These are phyloP conservation scores for Actinidia chinensis DNA, from an alignment of 179 eudicot genomes.

Conservation along the genomic window DNA sequence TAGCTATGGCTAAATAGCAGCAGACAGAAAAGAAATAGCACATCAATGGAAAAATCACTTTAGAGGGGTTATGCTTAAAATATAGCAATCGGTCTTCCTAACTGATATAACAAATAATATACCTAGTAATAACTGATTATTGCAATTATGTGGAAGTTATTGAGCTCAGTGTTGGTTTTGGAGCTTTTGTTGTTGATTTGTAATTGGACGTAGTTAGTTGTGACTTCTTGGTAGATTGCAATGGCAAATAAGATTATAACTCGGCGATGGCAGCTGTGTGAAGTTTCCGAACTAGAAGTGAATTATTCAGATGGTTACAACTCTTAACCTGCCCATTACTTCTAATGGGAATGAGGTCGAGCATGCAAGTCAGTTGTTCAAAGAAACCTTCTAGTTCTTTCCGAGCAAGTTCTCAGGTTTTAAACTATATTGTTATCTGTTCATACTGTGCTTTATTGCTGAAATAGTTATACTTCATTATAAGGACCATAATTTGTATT, in stretches of 20 bases:
- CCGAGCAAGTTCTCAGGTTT: slow-evolving; percentile 88
- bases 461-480: background rate
- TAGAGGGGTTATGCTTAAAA: no score
- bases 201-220: slow-evolving; percentile 13
- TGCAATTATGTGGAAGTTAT: no score
- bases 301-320: slow-evolving; percentile 58
- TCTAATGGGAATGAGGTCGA: slow-evolving; percentile 39
- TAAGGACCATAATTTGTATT: background rate
- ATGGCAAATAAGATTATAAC: slow-evolving; percentile 61
- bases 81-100: no score
- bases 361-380: slow-evolving; percentile 32
- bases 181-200: background rate
- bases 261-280: slow-evolving; percentile 67
- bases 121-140: no score
- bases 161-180: background rate
- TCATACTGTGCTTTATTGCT: background rate
- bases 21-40: no score
- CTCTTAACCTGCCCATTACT: slow-evolving; percentile 58
- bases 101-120: no score
- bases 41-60: no score
- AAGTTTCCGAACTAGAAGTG: slow-evolving; percentile 73
- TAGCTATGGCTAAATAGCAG: no score
- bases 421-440: background rate
- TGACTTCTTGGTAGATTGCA: slow-evolving; percentile 51
- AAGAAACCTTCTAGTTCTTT: slow-evolving; percentile 82